Evolutionary conservation across 306 rosid genomes (phyloP), one percentile per base, ranked within the genome.

Genomic region (Pterocarpus macrocarpus): DNA sequence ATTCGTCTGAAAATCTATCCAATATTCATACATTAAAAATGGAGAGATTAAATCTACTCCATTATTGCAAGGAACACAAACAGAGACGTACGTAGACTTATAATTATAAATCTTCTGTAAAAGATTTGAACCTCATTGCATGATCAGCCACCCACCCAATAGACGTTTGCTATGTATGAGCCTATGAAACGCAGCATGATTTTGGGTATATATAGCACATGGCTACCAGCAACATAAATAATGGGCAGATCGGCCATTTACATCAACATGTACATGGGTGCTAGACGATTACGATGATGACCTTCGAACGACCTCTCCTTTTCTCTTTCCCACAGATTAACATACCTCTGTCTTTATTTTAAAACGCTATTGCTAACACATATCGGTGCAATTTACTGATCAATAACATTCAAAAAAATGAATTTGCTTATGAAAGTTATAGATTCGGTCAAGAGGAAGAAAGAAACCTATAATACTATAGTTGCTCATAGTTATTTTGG

Each of bases 291-390:
- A 75, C 49, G 80, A 76, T 41, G 13, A 62, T 76, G 80, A 76
- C 80, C 71, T 75, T 61, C 33, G 17, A 75, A 75, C 80, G 2
- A 75, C 79, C 44, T 56, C 36, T 12, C 45, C 32, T 7, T 45
- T 14, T 39, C 70, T 7, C 13, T 16, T 30, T 65, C 50, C 50
- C 13, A 45, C 44, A 4, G 44, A 0, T 39, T 39, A 39, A 4
- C 4, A 39, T 39, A 4, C 8, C 28, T 22, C 28, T 22, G 1
- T 22, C 28, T 22, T 22, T 22, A 22, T 22, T 22, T 22, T 22
- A 22, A 22, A 22, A 22, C 28, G 28, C 28, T 22, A 22, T 22
- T 22, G 28, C 28, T 22, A 22, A 22, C 28, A 22, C 28, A 22
- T 22, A 22, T 22, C 28, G 28, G 28, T 22, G 28, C 28, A 22